Evolutionary conservation across 2,329 filamentous ascomycete genomes (phyloP).

Genomic region (Colletotrichum navitas): DNA sequence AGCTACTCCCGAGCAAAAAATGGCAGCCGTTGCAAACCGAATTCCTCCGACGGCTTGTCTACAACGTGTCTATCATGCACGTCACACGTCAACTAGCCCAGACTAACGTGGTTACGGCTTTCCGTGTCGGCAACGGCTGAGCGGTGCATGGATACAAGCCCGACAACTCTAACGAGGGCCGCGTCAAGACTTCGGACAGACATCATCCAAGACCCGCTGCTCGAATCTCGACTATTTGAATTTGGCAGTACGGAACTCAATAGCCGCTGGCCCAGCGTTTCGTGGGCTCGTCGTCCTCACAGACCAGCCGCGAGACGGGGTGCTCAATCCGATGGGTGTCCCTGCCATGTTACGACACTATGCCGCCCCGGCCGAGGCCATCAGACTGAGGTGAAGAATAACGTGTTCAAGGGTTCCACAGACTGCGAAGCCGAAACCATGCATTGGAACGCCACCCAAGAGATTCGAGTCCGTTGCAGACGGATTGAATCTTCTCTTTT

Average conservation of each 20-base stretch:
- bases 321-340: background rate
- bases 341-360: constrained; percentile 12
- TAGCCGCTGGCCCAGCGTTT: constrained; percentile 1
- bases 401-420: constrained; percentile 9
- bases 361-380: constrained; percentile 27
- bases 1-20: constrained; percentile 17
- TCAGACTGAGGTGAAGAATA: constrained; percentile 30
- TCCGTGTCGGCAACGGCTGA: constrained; percentile 11
- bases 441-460: background rate
- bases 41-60: constrained; percentile 6
- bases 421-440: constrained; percentile 5
- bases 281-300: background rate
- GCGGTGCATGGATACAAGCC: constrained; percentile 25
- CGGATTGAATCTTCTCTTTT: background rate
- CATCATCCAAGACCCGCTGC: constrained; percentile 18
- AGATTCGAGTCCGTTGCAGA: background rate
- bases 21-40: constrained; percentile 11
- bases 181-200: constrained; percentile 35
- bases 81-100: constrained; percentile 13
- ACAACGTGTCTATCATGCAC: constrained; percentile 23
- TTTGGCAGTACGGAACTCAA: constrained; percentile 16
- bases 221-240: constrained; percentile 12
- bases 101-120: constrained; percentile 3
- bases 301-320: constrained; percentile 12
- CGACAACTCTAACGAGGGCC: constrained; percentile 32